Evolutionary conservation across 2,329 filamentous ascomycete genomes (phyloP).

Genomic region (Pseudopyrenochaeta lycopersici): DNA sequence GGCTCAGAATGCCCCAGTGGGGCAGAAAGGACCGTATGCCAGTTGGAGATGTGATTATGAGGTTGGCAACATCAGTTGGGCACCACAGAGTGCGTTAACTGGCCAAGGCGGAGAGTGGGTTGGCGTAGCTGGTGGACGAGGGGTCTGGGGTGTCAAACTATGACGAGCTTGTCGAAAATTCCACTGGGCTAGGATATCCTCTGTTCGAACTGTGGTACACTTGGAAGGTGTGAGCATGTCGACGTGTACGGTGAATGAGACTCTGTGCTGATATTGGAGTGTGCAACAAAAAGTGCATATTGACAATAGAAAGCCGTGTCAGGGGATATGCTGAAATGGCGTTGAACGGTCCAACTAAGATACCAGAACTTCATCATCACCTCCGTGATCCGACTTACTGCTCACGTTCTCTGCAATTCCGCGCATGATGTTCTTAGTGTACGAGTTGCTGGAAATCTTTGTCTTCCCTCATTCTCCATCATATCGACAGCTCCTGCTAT

Average conservation of each 20-base stretch:
- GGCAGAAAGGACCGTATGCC: constrained; percentile 72
- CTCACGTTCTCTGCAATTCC: too few relatives aligned
- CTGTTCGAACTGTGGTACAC: not conserved
- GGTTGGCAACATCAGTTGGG: constrained; percentile 85
- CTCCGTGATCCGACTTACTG: too few relatives aligned
- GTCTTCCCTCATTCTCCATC: too few relatives aligned
- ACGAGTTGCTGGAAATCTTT: too few relatives aligned
- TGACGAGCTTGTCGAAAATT: constrained; percentile 20
- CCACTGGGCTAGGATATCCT: not conserved
- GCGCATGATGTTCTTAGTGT: too few relatives aligned
- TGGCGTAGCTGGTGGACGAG: constrained; percentile 80
- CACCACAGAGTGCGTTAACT: constrained; percentile 73
- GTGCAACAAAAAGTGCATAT: not conserved
- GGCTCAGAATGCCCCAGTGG: constrained; percentile 49
- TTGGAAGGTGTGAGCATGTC: not conserved
- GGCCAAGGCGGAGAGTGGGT: constrained; percentile 82
- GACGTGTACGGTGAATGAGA: too few relatives aligned
- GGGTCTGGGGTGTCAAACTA: constrained; percentile 78
- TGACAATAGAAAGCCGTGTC: too few relatives aligned
- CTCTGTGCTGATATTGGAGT: too few relatives aligned
- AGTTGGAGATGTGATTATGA: constrained; percentile 89
- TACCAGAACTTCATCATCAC: too few relatives aligned
- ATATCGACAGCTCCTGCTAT: too few relatives aligned
- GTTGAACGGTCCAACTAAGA: too few relatives aligned
- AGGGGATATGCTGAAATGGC: too few relatives aligned